Base-by-base conservation (phyloP, 2,329 filamentous ascomycete species). In the Botryotinia calthae region DNA sequence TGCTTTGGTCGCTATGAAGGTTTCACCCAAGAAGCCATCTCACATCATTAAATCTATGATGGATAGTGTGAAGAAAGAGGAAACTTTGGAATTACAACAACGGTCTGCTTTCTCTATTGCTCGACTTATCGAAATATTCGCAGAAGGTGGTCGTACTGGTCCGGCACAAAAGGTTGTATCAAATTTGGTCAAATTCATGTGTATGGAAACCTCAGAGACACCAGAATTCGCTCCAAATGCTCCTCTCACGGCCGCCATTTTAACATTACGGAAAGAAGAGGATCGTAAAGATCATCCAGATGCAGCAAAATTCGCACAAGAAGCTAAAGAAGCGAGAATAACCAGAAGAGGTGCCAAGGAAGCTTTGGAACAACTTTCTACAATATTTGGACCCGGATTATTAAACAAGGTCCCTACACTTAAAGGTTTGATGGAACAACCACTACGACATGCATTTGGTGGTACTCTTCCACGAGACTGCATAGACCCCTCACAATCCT, bases 231-330 rank as follows among this genome's bases (percentile, higher is more conserved):
- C 91, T 7, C 91, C 93, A 42, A 96, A 98, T 79, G 92, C 92
- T 2, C 82, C 86, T 61, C 91, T 97, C 79, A 92, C 91, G 63
- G 90, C 90, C 76, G 91, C 91, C 22, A 96, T 99, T 72, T 84
- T 99, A 25, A 98, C 96, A 0, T 90, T 99, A 82, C 93, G 95
- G 78, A 99, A 99, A 83, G 96, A 99, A 80, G 96, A 99, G 82
- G 96, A 99, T 79, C 89, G 96, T 62, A 91, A 95, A 76, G 96
- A 99, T 78, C 95, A 98, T 78, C 89, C 92, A 1, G 95, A 98
- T 83, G 93, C 94, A 40, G 94, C 89, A 46, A 95, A 94, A 80
- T 98, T 95, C 82, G 96, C 96, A 48, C 89, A 88, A 75, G 96
- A 99, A 82, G 93, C 94, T 44, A 95, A 90, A 82, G 93, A 93